phyloP scores from a whole-genome alignment of 768 basidiomycete genomes.

The Termitomyces sp. region DNA sequence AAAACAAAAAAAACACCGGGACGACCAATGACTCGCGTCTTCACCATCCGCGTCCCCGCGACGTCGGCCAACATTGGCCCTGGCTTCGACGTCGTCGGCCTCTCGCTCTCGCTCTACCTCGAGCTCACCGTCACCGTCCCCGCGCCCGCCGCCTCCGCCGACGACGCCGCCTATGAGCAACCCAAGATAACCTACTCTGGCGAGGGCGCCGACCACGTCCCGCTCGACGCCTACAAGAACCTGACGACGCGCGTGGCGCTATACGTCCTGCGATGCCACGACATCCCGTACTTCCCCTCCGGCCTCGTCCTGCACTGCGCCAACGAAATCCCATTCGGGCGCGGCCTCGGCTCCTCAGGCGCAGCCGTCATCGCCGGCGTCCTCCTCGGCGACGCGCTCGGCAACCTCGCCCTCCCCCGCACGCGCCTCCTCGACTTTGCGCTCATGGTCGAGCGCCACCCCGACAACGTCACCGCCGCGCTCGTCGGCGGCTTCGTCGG shows the following conservation, averaged over 20 bases:
- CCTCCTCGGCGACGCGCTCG: slow-evolving; percentile 81
- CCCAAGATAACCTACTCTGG: slow-evolving; percentile 78
- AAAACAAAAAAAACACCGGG: neutral
- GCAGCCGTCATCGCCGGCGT: slow-evolving; percentile 99
- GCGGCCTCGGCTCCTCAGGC: slow-evolving; percentile 95
- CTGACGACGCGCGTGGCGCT: slow-evolving; percentile 95
- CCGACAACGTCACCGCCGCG: slow-evolving; percentile 98
- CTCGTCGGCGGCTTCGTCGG: slow-evolving; percentile 97
- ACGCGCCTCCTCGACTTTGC: slow-evolving; percentile 89
- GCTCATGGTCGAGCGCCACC: slow-evolving; percentile 98
- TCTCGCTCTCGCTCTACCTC: slow-evolving; percentile 85
- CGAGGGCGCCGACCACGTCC: slow-evolving; percentile 86
- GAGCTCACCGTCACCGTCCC: slow-evolving; percentile 56
- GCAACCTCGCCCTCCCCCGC: slow-evolving; percentile 58
- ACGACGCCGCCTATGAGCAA: slow-evolving; percentile 25
- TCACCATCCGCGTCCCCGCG: slow-evolving; percentile 86
- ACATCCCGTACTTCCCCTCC: slow-evolving; percentile 67
- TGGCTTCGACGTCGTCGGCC: slow-evolving; percentile 98
- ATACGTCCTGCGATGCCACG: slow-evolving; percentile 92
- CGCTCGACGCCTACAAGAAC: slow-evolving; percentile 94
- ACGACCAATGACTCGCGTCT: slow-evolving; percentile 23
- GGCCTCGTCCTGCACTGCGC: slow-evolving; percentile 68
- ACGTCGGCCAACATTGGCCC: slow-evolving; percentile 99
- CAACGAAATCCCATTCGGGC: slow-evolving; percentile 97
- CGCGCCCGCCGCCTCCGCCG: neutral